Evolutionary conservation across 2,329 filamentous ascomycete species (phyloP).

Genomic region (Aspergillus carbonarius): DNA sequence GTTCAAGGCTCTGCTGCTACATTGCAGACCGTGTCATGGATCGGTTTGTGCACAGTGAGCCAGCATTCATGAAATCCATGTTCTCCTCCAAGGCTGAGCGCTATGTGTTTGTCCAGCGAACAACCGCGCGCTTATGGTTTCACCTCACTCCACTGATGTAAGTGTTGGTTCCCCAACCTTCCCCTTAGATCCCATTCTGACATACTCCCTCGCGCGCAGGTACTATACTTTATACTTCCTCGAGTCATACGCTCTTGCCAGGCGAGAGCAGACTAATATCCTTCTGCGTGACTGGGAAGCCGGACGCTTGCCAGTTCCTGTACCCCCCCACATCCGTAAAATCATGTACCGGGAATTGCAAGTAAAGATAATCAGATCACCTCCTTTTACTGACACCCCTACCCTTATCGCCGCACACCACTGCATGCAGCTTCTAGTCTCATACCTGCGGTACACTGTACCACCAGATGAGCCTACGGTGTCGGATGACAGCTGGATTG

Average conservation of each 20-base stretch:
- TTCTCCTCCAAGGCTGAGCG: constrained; percentile 37
- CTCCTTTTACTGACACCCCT: constrained; percentile 41
- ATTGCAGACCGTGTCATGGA: constrained; percentile 44
- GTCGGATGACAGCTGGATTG: constrained; percentile 40
- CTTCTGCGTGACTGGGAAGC: constrained; percentile 41
- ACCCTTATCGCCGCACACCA: constrained; percentile 44
- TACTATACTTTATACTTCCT: constrained; percentile 44
- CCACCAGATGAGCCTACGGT: constrained; percentile 32
- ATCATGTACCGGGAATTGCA: constrained; percentile 40
- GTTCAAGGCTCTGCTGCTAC: constrained; percentile 41
- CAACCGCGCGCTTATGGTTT: constrained; percentile 36
- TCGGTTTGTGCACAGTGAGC: constrained; percentile 36
- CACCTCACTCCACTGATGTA: constrained; percentile 44
- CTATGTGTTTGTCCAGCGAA: constrained; percentile 34
- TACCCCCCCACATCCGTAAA: constrained; percentile 34
- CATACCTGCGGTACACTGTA: constrained; percentile 40
- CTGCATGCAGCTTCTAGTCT: constrained; percentile 41
- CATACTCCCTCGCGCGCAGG: constrained; percentile 23
- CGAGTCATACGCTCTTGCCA: constrained; percentile 39
- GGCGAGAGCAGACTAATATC: constrained; percentile 37
- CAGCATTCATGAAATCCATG: constrained; percentile 29
- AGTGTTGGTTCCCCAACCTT: constrained; percentile 9
- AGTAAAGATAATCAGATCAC: constrained; percentile 37
- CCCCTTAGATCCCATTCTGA: neutral
- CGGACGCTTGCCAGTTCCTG: constrained; percentile 38